phyloP scores from a whole-genome alignment of 306 rosid genomes.

The Quillaja saponaria region DNA sequence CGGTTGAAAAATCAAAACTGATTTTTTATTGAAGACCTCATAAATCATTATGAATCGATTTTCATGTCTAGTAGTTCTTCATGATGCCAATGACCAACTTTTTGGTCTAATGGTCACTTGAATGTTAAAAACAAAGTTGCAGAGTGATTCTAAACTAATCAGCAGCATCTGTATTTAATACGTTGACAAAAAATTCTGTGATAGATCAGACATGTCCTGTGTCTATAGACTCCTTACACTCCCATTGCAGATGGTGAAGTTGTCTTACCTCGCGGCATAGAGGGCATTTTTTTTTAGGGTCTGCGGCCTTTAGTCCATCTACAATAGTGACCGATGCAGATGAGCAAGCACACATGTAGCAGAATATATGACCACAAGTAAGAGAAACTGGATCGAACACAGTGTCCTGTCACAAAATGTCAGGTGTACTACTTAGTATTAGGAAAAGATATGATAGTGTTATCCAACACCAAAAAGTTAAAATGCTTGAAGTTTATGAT shows the following conservation, averaged over 20 bases:
- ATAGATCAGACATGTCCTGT: neutral
- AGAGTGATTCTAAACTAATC: too few species aligned
- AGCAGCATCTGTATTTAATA: too few species aligned
- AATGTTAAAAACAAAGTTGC: neutral
- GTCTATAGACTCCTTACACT: neutral
- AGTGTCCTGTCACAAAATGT: conserved; percentile 58
- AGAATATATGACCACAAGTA: conserved; percentile 89
- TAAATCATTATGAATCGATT: neutral
- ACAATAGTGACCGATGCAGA: conserved; percentile 85
- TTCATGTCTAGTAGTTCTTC: neutral
- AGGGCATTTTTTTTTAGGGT: conserved; percentile 71
- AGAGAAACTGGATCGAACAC: conserved; percentile 96
- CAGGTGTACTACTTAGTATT: neutral
- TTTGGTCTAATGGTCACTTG: conserved; percentile 9
- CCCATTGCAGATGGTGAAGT: conserved; percentile 3
- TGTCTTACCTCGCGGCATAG: conserved; percentile 75
- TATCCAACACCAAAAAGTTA: conserved; percentile 7
- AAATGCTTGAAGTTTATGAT: too few species aligned
- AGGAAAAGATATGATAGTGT: neutral
- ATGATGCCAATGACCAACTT: neutral
- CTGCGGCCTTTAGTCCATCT: conserved; percentile 61
- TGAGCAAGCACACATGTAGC: conserved; percentile 85
- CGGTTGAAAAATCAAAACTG: neutral
- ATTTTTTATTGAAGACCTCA: conserved; percentile 3
- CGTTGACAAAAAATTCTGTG: too few species aligned